Conservation (phyloP, 2,329 filamentous ascomycete species). For the Chrysoporthe deuterocubensis region DNA sequence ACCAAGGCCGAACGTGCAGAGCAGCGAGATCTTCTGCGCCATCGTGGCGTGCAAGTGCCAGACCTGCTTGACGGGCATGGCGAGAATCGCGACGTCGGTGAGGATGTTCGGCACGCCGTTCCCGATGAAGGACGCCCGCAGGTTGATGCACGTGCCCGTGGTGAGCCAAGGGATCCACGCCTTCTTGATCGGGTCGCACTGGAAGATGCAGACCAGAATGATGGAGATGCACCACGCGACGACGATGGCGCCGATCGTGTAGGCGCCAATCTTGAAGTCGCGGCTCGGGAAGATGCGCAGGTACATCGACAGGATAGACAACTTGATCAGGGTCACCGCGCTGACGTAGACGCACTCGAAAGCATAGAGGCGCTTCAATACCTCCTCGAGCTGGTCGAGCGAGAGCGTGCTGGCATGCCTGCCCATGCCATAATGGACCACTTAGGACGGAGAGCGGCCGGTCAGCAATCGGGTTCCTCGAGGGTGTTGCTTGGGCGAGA, state of each 20-base stretch:
- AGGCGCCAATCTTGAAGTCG: conserved; percentile 29
- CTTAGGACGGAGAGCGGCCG: conserved; percentile 10
- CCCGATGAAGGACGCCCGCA: conserved; percentile 46
- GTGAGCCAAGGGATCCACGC: conserved; percentile 39
- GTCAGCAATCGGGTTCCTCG: neutral
- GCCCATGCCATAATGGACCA: conserved; percentile 30
- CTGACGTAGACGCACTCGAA: conserved; percentile 30
- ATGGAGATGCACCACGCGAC: conserved; percentile 34
- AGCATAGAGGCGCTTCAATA: conserved; percentile 30
- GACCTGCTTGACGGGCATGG: conserved; percentile 31
- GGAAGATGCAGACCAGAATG: conserved; percentile 36
- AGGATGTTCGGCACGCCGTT: conserved; percentile 48
- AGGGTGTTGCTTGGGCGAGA: neutral
- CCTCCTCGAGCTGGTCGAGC: conserved; percentile 28
- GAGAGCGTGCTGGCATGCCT: conserved; percentile 17
- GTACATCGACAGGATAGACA: conserved; percentile 35
- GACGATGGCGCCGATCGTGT: conserved; percentile 27
- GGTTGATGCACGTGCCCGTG: conserved; percentile 44
- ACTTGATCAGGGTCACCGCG: conserved; percentile 30
- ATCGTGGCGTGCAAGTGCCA: conserved; percentile 27
- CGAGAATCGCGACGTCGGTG: conserved; percentile 43
- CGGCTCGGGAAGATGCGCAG: conserved; percentile 35
- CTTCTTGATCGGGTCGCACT: conserved; percentile 45
- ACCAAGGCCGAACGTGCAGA: conserved; percentile 32
- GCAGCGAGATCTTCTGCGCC: conserved; percentile 23